Base-by-base conservation (phyloP, 495 filamentous ascomycete species). In the Neurospora tetraspora region DNA sequence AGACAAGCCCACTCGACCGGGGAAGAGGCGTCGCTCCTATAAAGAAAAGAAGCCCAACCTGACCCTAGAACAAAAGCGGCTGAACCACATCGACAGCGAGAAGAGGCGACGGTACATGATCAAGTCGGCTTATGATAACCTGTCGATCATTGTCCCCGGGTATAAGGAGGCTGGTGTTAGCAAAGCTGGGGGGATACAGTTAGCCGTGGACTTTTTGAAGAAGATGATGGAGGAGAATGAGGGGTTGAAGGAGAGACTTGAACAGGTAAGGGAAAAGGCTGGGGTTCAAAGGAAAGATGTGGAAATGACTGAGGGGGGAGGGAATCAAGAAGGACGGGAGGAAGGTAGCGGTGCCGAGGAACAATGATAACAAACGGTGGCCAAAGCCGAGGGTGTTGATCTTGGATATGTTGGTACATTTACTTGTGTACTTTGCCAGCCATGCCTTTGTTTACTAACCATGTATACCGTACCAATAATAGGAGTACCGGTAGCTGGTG, bases 41-140 rank as follows among this genome's bases (percentile, higher is more conserved):
- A 88, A 93, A 31, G 91, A 94, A 79, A 95, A 61, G 53, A 61
- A 34, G 23, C 53, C 53, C 20, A 61, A 95, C 75, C 85, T 97
- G 37, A 90, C 90, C 0, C 92, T 94, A 73, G 90, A 91, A 71
- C 91, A 97, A 79, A 97, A 96, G 82, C 85, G 93, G 47, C 89
- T 89, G 73, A 96, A 97, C 74, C 94, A 97, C 79, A 96, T 97
- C 76, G 85, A 88, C 69, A 96, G 93, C 42, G 94, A 98, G 80
- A 91, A 96, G 80, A 94, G 94, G 79, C 88, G 94, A 59, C 87
- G 94, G 70, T 90, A 91, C 39, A 82, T 91, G 27, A 96, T 97
- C 76, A 88, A 91, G 76, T 85, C 91, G 74, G 92, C 91, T 0
- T 97, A 93, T 71, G 89, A 92, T 16, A 89, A 93, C 59, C 82